These are phyloP conservation scores for Vigna reflexopilosa DNA, from an alignment of 306 rosid species.

Conservation along the genomic window DNA sequence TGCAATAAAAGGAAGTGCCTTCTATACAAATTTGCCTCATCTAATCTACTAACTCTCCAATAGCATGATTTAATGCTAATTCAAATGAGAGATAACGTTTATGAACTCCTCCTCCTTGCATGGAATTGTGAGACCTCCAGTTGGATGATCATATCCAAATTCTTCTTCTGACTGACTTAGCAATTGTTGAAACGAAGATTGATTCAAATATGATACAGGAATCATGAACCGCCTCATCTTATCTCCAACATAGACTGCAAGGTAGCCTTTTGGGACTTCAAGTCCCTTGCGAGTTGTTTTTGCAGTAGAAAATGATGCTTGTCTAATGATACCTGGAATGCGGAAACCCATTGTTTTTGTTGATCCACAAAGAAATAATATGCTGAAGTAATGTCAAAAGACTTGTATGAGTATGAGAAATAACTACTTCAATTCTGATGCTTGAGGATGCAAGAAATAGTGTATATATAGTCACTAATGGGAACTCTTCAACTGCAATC, in stretches of 20 bases:
- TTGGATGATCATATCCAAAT: slow-evolving; percentile 6
- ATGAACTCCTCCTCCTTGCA: not conserved
- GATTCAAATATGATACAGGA: slow-evolving; percentile 49
- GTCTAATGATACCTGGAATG: slow-evolving; percentile 17
- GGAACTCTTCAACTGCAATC: not conserved
- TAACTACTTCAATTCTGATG: slow-evolving; percentile 22
- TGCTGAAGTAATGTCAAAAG: slow-evolving; percentile 14
- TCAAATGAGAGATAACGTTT: not conserved
- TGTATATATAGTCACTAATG: slow-evolving; percentile 28
- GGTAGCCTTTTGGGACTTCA: slow-evolving; percentile 24
- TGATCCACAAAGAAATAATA: not conserved
- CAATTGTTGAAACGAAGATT: slow-evolving; percentile 35
- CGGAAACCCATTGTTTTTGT: slow-evolving; percentile 46
- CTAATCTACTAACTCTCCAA: slow-evolving; percentile 14
- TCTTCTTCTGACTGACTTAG: not conserved
- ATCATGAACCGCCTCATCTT: slow-evolving; percentile 46
- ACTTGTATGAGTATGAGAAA: slow-evolving; percentile 8
- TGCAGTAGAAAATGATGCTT: slow-evolving; percentile 15
- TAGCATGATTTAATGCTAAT: not conserved
- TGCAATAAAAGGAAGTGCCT: not conserved
- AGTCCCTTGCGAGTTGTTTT: slow-evolving; percentile 12
- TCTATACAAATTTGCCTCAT: slow-evolving; percentile 27
- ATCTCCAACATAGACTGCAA: slow-evolving; percentile 41
- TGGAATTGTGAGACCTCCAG: not conserved
- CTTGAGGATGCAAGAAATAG: slow-evolving; percentile 6